phyloP scores from a whole-genome alignment of 1,284 basidiomycete genomes.

The Erythrobasidium hasegawianum region DNA sequence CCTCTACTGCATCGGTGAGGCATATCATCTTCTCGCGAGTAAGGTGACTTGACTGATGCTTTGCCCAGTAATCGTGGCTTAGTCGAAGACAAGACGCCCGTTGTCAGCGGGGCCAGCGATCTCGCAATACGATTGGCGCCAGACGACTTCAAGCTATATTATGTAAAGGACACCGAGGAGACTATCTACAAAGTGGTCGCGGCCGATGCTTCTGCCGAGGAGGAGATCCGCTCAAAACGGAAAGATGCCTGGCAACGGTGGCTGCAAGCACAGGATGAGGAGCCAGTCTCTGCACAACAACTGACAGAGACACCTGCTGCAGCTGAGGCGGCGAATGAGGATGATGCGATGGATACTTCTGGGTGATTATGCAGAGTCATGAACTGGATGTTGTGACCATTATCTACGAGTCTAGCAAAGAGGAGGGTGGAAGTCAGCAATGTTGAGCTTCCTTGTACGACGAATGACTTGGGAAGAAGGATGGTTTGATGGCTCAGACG shows the following conservation, averaged over 20 bases:
- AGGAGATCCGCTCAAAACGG: not conserved
- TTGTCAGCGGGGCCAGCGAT: conserved; percentile 18
- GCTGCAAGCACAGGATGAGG: conserved; percentile 8
- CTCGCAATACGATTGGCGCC: conserved; percentile 42
- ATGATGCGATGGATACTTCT: too few species aligned
- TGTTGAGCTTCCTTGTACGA: too few species aligned
- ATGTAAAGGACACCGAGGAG: conserved; percentile 50
- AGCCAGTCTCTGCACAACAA: not conserved
- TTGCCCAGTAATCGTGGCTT: conserved; percentile 12
- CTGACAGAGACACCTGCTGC: too few species aligned
- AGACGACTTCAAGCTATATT: conserved; percentile 49
- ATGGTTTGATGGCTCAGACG: not conserved
- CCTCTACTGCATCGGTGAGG: conserved; percentile 73
- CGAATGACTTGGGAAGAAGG: too few species aligned
- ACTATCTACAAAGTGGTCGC: conserved; percentile 11
- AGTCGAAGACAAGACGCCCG: conserved; percentile 4
- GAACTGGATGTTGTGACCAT: too few species aligned
- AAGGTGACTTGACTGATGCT: not conserved
- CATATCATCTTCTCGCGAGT: not conserved
- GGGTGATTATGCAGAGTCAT: too few species aligned
- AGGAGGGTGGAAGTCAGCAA: too few species aligned
- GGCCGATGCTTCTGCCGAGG: not conserved
- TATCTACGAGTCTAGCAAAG: too few species aligned
- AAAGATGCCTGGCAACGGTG: conserved; percentile 29
- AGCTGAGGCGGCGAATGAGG: too few species aligned